Base-by-base conservation (phyloP, 202 grass and related monocot genomes). In the Schoenoplectus tabernaemontani region DNA sequence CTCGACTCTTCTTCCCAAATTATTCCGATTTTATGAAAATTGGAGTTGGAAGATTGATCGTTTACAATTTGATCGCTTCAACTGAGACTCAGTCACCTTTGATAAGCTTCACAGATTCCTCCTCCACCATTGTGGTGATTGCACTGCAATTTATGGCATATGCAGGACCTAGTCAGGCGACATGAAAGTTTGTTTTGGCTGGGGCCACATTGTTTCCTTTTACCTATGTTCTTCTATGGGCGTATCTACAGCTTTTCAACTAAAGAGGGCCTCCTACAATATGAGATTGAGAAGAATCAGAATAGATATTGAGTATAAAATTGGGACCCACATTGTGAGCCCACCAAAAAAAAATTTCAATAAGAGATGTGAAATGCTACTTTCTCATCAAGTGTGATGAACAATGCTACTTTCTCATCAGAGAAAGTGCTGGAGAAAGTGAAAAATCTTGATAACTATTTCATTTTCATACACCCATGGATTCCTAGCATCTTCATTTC, bases 71-170 rank as follows among this genome's bases (percentile, higher is more conserved):
- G 28, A 1, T 28, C 28, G 1, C 28, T 28, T 28, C 28, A 28
- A 28, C 28, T 28, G 28, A 28, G 28, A 28, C 28, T 28, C 1
- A 1, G 28, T 1, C 28, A 28, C 28, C 28, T 28, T 28, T 28
- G n/a, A 28, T 28, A 28, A 28, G 28, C 28, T 28, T 28, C 28
- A 1, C 1, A 28, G 28, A 77, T 74, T 96, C 81, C 86, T 90
- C 78, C 85, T 16, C 30, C 5, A n/a, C 43, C 9, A 73, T 73
- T 50, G 11, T 73, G 44, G 68, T 73, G 5, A 73, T 32, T 5
- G 68, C 17, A 2, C 9, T 9, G 3, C 3, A 7, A 19, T 39
- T 41, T 41, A 41, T 67, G 37, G 64, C 64, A 22, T 67, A 42
- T 42, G 64, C 64, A 20, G 37, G 41, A 0, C 68, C 68, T 0